Evolutionary conservation across 306 rosid species (phyloP).

Genomic region (Pachyrhizus erosus): DNA sequence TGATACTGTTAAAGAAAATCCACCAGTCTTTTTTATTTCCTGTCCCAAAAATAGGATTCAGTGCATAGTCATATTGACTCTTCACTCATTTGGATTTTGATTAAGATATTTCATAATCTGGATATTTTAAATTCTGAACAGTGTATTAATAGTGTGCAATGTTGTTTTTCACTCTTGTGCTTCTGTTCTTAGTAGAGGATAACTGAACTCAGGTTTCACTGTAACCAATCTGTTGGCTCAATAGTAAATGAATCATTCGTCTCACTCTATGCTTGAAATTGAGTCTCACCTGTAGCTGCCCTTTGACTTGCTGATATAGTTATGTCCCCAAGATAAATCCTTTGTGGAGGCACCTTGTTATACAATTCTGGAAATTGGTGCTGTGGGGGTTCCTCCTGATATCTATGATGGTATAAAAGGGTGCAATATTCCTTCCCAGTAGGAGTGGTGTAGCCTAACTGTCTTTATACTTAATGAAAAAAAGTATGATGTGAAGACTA

Average conservation of each 20-base stretch:
- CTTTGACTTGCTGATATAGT: constrained; percentile 1
- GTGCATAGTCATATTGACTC: not conserved
- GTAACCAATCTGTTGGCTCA: not conserved
- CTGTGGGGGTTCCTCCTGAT: not conserved
- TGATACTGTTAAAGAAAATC: not conserved
- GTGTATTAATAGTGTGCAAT: not conserved
- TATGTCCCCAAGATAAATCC: not conserved
- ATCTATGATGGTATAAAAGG: not conserved
- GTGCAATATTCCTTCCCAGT: not conserved
- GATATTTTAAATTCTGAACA: constrained; percentile 20
- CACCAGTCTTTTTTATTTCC: not conserved
- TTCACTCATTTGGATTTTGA: not conserved
- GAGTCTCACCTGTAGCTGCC: not conserved
- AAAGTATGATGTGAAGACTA: not conserved
- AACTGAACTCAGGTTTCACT: not conserved
- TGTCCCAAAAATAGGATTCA: not conserved
- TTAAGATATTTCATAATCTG: constrained; percentile 7
- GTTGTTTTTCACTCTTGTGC: not conserved
- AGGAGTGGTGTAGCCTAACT: not conserved
- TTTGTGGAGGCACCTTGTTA: not conserved
- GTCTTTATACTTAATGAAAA: not conserved
- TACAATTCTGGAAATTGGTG: not conserved
- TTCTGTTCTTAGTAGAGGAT: not conserved
- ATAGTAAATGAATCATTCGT: not conserved
- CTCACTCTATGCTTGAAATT: not conserved